Conservation (phyloP, 768 basidiomycete species). For the Russula brevipes region DNA sequence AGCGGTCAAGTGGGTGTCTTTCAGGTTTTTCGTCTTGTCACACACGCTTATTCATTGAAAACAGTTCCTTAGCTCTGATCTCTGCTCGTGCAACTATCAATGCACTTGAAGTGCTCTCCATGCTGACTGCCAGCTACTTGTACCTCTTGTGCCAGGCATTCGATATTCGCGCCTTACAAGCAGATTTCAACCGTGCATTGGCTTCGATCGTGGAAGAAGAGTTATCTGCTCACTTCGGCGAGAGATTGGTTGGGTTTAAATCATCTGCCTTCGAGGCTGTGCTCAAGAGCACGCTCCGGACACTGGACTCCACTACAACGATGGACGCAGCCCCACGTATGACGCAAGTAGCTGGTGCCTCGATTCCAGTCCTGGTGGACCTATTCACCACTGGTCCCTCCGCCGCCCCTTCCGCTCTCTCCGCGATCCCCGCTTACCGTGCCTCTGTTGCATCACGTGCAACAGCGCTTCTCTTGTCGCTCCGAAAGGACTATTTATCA, state of each 20-base stretch:
- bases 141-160: constrained; percentile 81
- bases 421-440: constrained; percentile 50
- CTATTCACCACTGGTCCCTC: constrained; percentile 35
- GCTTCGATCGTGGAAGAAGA: constrained; percentile 46
- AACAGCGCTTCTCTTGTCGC: constrained; percentile 41
- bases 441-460: constrained; percentile 46
- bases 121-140: constrained; percentile 70
- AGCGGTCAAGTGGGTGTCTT: constrained; percentile 67
- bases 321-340: constrained; percentile 71
- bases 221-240: constrained; percentile 42
- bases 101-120: constrained; percentile 71
- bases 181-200: constrained; percentile 53
- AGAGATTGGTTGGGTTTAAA: constrained; percentile 36
- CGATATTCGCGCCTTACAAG: constrained; percentile 72
- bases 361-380: constrained; percentile 60
- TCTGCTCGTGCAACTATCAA: constrained; percentile 76
- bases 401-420: constrained; percentile 26
- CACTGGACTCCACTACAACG: constrained; percentile 60
- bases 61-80: constrained; percentile 75
- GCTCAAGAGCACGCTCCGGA: constrained; percentile 40
- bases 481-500: constrained; percentile 53
- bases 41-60: constrained; percentile 18
- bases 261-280: constrained; percentile 36
- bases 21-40: neutral
- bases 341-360: constrained; percentile 61